Evolutionary conservation across 2,329 filamentous ascomycete species (phyloP), one percentile per base, ranked within the genome.

Genomic region (Pseudogymnoascus sp.): DNA sequence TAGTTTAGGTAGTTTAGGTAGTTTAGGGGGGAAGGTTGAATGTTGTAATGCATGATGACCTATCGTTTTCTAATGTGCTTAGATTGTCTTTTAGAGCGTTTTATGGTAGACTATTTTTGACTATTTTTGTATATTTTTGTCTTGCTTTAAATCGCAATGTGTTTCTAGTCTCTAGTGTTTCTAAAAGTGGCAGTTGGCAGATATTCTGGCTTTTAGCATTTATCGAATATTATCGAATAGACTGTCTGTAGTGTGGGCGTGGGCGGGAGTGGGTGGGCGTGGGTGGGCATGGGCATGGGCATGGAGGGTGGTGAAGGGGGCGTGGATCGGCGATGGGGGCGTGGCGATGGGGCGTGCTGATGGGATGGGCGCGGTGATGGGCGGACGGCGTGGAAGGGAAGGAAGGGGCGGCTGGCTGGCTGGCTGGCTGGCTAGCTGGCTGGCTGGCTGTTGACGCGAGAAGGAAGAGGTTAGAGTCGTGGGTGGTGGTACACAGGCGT

Each of bases 111-210:
- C n/a, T 17, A n/a, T n/a, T n/a, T n/a, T n/a, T n/a, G n/a, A n/a
- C n/a, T n/a, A n/a, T n/a, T n/a, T n/a, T n/a, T n/a, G n/a, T n/a
- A n/a, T 38, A 33, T 38, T 60, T n/a, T 60, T 60, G 53, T 35
- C 28, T 60, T 35, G 53, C 23, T 60, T 60, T 60, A 38, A 19
- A 15, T 13, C 17, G 53, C 53, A 60, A 60, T 60, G 53, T 60
- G 23, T 60, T 26, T 19, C 13, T 60, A 19, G n/a, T n/a, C n/a
- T n/a, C n/a, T n/a, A n/a, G 53, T 60, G 23, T 60, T 26, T 19
- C 13, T 60, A 19, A 28, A 28, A 33, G 53, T 21, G 13, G 33
- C 11, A 21, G 19, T 5, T n/a, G n/a, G n/a, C n/a, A n/a, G n/a
- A n/a, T n/a, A n/a, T 38, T n/a, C 1, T 19, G n/a, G 3, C 26